Evolutionary conservation across 306 rosid species (phyloP).

Genomic region (Sicyos edulis): DNA sequence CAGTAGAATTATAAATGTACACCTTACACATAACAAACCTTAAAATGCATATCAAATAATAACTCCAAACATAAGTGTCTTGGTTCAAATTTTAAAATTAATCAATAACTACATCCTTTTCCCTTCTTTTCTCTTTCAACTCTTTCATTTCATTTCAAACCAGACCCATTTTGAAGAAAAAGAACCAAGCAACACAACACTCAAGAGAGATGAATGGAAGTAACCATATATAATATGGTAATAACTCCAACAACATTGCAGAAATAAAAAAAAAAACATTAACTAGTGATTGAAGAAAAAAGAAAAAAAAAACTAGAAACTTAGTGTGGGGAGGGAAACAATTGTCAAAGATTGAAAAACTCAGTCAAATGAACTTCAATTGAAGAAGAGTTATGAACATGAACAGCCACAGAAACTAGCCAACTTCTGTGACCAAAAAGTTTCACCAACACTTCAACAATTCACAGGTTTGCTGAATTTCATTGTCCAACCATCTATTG

Average conservation of each 20-base stretch:
- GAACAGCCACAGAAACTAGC: conserved; percentile 31
- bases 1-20: too few relatives aligned
- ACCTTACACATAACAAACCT: too few relatives aligned
- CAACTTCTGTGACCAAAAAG: conserved; percentile 32
- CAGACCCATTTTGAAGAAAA: too few relatives aligned
- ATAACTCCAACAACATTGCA: neutral
- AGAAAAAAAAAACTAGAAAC: too few relatives aligned
- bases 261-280: neutral
- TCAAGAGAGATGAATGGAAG: neutral
- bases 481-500: conserved; percentile 5
- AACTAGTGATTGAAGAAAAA: neutral
- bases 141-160: too few relatives aligned
- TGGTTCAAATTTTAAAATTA: too few relatives aligned
- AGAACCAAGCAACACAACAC: neutral
- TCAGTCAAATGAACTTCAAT: conserved; percentile 36
- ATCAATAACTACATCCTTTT: too few relatives aligned
- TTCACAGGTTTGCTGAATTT: conserved; percentile 20
- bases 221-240: neutral
- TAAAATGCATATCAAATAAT: too few relatives aligned
- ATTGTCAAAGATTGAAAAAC: conserved; percentile 33
- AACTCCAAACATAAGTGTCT: too few relatives aligned
- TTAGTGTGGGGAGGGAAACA: neutral
- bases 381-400: conserved; percentile 38
- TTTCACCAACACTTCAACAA: conserved; percentile 56
- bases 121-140: too few relatives aligned